Base-by-base conservation (phyloP, 2,329 filamentous ascomycete species). In the Talaromyces sp. region DNA sequence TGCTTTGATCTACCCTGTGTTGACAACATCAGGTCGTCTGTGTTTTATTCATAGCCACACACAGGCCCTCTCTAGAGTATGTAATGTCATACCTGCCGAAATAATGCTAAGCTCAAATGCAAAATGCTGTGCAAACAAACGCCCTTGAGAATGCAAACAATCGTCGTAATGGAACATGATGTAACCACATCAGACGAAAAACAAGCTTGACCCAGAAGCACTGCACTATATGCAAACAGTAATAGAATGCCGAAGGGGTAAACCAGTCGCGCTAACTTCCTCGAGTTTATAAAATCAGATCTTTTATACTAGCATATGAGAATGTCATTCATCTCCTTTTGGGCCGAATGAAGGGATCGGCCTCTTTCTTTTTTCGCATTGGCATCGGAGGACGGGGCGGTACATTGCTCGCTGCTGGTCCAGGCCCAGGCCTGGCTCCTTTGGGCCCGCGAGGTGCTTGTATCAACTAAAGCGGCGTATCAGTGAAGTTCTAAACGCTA, bases 331-430 rank as follows among this genome's bases (percentile, higher is more conserved):
- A 71, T 64, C 72, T 72, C 61, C 71, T 69, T 65, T 76, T 78
- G 16, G 76, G 76, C 40, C 76, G 71, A 63, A 79, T 78, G 63
- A 79, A 79, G 3, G 75, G 75, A 61, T 78, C 76, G 21, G 64
- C 70, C 23, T 74, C 71, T 64, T 77, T 78, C 67, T 75, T 78
- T 56, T 72, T 76, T 54, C 76, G 75, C 59, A 73, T 70, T 21
- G 69, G 70, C 23, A 72, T 70, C 25, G 72, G 75, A 37, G 71
- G 70, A 46, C 69, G 63, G 28, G 62, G 64, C 35, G 68, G 35
- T n/a, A 18, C 67, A 50, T 68, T 66, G 57, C n/a, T 23, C 35
- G 23, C 1, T 48, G 23, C 44, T 1, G 37, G 35, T 7, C 39
- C 39, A 18, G 39, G 40, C 9, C 46, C 25, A 31, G 60, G 46